Evolutionary conservation across 768 basidiomycete species (phyloP).

Genomic region (Auricularia sp.): DNA sequence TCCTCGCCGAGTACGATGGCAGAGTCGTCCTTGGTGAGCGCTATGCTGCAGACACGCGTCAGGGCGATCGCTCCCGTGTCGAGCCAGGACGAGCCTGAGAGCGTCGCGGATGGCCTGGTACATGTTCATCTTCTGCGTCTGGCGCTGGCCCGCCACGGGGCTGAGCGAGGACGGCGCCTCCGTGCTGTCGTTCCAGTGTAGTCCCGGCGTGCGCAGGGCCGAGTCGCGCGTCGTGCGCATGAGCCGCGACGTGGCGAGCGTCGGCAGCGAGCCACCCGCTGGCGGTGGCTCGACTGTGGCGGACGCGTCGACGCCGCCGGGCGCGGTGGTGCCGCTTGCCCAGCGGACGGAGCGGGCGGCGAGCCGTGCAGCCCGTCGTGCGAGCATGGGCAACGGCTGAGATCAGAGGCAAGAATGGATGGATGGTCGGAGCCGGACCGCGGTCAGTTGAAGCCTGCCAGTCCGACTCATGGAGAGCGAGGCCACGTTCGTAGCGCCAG

Average conservation of each 20-base stretch:
- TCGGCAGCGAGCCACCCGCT: slow-evolving; percentile 67
- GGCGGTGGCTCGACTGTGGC: slow-evolving; percentile 55
- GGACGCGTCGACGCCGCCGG: slow-evolving; percentile 38
- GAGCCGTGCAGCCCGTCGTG: slow-evolving; percentile 12
- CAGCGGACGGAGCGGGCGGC: slow-evolving; percentile 17
- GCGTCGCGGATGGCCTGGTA: slow-evolving; percentile 91
- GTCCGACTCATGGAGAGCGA: slow-evolving; percentile 59
- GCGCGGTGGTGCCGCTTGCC: slow-evolving; percentile 4
- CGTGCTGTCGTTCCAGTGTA: slow-evolving; percentile 63
- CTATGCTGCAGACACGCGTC: slow-evolving; percentile 41
- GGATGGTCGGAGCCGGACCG: neutral
- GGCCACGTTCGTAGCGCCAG: slow-evolving; percentile 76
- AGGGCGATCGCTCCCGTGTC: neutral
- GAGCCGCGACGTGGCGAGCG: slow-evolving; percentile 58
- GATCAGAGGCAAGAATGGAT: neutral
- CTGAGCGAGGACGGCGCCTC: slow-evolving; percentile 30
- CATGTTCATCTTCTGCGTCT: slow-evolving; percentile 91
- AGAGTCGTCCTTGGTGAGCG: slow-evolving; percentile 72
- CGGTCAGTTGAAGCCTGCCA: neutral
- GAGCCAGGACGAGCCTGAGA: slow-evolving; percentile 46
- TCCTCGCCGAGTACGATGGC: slow-evolving; percentile 88
- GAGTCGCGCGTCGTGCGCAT: slow-evolving; percentile 57
- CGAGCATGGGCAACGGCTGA: slow-evolving; percentile 6
- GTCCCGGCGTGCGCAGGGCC: slow-evolving; percentile 61
- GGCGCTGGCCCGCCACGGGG: slow-evolving; percentile 55